Conservation (phyloP, 2,329 filamentous ascomycete genomes). For the Scedosporium boydii region DNA sequence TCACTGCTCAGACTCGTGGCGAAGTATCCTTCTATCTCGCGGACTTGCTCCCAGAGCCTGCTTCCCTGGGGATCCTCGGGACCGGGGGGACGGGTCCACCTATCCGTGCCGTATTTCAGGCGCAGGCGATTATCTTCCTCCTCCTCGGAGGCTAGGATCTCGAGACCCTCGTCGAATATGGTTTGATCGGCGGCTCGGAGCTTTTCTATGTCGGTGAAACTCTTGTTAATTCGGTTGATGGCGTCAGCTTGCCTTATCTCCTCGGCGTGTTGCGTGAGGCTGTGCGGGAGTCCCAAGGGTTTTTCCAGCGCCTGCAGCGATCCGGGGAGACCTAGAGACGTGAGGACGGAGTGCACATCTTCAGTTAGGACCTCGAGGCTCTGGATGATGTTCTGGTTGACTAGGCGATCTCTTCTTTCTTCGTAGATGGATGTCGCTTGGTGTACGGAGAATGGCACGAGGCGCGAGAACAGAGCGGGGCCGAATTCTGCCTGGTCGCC, state of each 20-base stretch:
- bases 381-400: slow-evolving; percentile 79
- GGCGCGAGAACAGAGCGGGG: slow-evolving; percentile 73
- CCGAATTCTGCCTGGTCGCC: slow-evolving; percentile 76
- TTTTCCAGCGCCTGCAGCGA: slow-evolving; percentile 93
- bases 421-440: slow-evolving; percentile 93
- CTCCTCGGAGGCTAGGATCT: slow-evolving; percentile 67
- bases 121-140: slow-evolving; percentile 73
- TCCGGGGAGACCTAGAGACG: slow-evolving; percentile 79
- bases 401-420: slow-evolving; percentile 78
- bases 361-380: slow-evolving; percentile 76
- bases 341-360: slow-evolving; percentile 67
- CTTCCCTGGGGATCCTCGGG: slow-evolving; percentile 53
- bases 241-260: slow-evolving; percentile 89
- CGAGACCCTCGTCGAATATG: slow-evolving; percentile 74
- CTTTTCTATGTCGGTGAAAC: slow-evolving; percentile 83
- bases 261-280: slow-evolving; percentile 79
- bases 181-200: slow-evolving; percentile 70
- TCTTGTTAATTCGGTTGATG: slow-evolving; percentile 63
- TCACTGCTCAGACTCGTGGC: slow-evolving; percentile 50
- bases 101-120: slow-evolving; percentile 73
- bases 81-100: slow-evolving; percentile 67
- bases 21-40: slow-evolving; percentile 82
- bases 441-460: slow-evolving; percentile 94
- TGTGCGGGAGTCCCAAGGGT: slow-evolving; percentile 79
- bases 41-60: slow-evolving; percentile 65